Conservation (phyloP, 2,329 filamentous ascomycete genomes). For the Cladophialophora psammophila region DNA sequence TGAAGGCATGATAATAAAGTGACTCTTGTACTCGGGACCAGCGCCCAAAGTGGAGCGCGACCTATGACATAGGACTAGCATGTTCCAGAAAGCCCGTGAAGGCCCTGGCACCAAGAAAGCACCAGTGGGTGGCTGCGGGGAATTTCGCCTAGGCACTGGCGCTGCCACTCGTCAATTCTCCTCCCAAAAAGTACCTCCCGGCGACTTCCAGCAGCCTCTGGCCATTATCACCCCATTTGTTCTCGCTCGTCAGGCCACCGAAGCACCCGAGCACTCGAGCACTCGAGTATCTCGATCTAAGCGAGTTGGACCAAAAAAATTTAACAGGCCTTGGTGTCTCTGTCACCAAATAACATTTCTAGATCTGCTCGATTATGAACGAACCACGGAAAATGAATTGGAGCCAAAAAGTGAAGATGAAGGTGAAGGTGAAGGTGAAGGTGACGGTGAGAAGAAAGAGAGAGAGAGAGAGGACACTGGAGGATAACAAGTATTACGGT, state of each 20-base stretch:
- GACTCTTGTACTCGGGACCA: conserved; percentile 18
- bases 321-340: no score
- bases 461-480: no score
- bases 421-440: no score
- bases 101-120: conserved; percentile 9
- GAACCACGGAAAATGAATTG: no score
- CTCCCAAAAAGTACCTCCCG: not conserved
- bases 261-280: no score
- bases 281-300: no score
- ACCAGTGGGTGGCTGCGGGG: not conserved
- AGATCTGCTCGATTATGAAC: no score
- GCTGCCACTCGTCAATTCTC: not conserved
- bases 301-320: no score
- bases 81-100: conserved; percentile 34
- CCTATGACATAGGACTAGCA: conserved; percentile 29
- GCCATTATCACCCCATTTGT: not conserved
- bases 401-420: no score
- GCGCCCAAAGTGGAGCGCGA: conserved; percentile 13
- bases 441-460: no score
- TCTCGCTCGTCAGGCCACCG: not conserved
- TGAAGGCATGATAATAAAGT: conserved; percentile 10
- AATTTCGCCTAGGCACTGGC: conserved; percentile 1
- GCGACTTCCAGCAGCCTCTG: conserved; percentile 2
- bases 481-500: no score
- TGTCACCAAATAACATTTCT: no score